Conservation (phyloP, 2,329 filamentous ascomycete genomes). For the Fusarium lateritium region DNA sequence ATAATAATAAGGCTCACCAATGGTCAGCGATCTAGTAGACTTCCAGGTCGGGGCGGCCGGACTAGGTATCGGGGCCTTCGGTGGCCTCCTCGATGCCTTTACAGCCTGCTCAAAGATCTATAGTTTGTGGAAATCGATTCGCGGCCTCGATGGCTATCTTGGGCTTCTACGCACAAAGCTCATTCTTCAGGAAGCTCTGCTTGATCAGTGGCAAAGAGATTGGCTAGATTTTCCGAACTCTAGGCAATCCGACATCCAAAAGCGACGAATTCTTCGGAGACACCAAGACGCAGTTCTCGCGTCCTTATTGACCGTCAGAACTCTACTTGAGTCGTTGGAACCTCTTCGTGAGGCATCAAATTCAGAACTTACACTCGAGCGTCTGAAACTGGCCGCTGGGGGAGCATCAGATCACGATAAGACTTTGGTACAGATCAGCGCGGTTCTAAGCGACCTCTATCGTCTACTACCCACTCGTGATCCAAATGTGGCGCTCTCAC, state of each 20-base stretch:
- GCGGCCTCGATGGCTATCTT: neutral
- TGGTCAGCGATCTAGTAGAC: neutral
- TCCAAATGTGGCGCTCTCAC: constrained; percentile 2
- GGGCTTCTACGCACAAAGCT: constrained; percentile 1
- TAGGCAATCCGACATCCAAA: neutral
- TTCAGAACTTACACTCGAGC: neutral
- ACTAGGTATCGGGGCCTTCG: constrained; percentile 5
- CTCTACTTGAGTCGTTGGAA: neutral
- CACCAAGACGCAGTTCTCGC: constrained; percentile 5
- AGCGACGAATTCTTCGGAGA: constrained; percentile 2
- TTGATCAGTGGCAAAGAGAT: constrained; percentile 17
- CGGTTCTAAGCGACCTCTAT: constrained; percentile 4
- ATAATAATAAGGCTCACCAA: neutral
- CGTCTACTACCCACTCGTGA: constrained; percentile 8
- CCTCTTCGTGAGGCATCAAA: constrained; percentile 1
- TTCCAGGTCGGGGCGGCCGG: constrained; percentile 9
- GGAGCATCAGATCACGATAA: neutral
- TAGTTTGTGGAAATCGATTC: constrained; percentile 1
- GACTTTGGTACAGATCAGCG: constrained; percentile 1
- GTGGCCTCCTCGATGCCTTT: constrained; percentile 2
- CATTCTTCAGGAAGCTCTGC: constrained; percentile 7
- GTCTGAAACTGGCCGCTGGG: neutral
- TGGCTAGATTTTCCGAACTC: neutral
- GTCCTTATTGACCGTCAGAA: neutral
- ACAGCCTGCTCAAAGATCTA: constrained; percentile 5